Percentiles rank a stretch among this genome's conserved stretches.
These are phyloP conservation scores for Colletotrichum sp. DNA, from an alignment of 2,329 filamentous ascomycete species.

Conservation along the genomic window DNA sequence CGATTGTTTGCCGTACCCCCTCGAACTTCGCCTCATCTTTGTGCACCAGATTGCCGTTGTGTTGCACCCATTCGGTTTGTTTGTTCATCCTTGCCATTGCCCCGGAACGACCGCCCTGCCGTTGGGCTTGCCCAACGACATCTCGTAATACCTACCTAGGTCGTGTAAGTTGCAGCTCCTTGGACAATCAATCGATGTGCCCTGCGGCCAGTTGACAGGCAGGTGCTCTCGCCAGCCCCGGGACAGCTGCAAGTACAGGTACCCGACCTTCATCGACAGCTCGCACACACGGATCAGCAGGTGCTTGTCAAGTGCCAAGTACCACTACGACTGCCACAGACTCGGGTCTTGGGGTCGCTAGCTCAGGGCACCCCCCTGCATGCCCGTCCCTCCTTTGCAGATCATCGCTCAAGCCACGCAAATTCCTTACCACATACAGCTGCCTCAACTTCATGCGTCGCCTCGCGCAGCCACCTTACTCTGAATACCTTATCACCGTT, in stretches of 20 bases:
- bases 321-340: background rate
- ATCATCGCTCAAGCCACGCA: slow-evolving; percentile 17
- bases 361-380: slow-evolving; percentile 8
- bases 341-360: background rate
- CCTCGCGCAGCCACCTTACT: background rate
- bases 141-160: background rate
- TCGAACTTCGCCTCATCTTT: slow-evolving; percentile 3
- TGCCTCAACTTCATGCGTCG: slow-evolving; percentile 8
- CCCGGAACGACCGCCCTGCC: background rate
- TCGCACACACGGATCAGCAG: background rate
- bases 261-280: background rate
- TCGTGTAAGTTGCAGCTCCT: background rate
- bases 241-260: background rate
- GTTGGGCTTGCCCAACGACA: background rate
- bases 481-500: background rate
- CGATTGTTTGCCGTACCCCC: background rate
- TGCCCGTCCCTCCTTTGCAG: slow-evolving; percentile 6
- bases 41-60: background rate
- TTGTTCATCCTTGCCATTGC: background rate
- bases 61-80: background rate
- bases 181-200: background rate
- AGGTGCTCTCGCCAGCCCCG: background rate
- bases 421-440: slow-evolving; percentile 6
- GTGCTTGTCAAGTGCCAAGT: background rate
- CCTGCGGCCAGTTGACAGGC: background rate